Evolutionary conservation across 1,284 basidiomycete genomes (phyloP), one percentile per base, ranked within the genome.

Genomic region (Sphagnurus paluster): DNA sequence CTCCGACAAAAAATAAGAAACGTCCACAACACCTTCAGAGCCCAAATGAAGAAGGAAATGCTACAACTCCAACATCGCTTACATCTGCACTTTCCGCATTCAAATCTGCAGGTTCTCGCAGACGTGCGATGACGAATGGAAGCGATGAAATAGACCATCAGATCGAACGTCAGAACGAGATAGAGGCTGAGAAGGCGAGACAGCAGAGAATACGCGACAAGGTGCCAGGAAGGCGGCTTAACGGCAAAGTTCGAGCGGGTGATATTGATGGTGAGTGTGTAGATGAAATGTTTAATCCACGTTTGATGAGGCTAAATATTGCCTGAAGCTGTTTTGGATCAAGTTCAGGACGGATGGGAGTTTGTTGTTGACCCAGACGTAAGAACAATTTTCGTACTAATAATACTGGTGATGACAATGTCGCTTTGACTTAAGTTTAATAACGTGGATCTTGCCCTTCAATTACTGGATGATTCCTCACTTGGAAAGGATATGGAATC

Each of bases 271-370:
- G 87, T 89, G 58, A 54, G 81, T n/a, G n/a, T n/a, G n/a, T n/a
- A n/a, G n/a, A n/a, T n/a, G n/a, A n/a, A n/a, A n/a, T n/a, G n/a
- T n/a, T n/a, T n/a, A n/a, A n/a, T n/a, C n/a, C n/a, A n/a, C n/a
- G n/a, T 26, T 42, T 28, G 30, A 19, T 20, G 23, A 35, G 35
- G 37, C 35, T 46, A 21, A 42, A 34, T 14, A 48, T 42, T 53
- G 26, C 35, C 43, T 24, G 0, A 55, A 93, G 91, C 84, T 48
- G 82, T 97, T 3, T 69, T 98, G 53, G 82, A 89, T 52, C 82
- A 89, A 62, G 90, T 98, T 52, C 83, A 81, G 58, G 85, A 88
- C 54, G 91, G 91, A 48, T 98, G 93, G 93, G 89, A 90, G 50
- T 87, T 91, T 58, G 82, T 95, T 36, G 82, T 90, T 49, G 82